Percentiles rank a stretch among this genome's conserved stretches.
These are phyloP conservation scores for Buddleja alternifolia DNA, from an alignment of 257 asterid species.

Conservation along the genomic window DNA sequence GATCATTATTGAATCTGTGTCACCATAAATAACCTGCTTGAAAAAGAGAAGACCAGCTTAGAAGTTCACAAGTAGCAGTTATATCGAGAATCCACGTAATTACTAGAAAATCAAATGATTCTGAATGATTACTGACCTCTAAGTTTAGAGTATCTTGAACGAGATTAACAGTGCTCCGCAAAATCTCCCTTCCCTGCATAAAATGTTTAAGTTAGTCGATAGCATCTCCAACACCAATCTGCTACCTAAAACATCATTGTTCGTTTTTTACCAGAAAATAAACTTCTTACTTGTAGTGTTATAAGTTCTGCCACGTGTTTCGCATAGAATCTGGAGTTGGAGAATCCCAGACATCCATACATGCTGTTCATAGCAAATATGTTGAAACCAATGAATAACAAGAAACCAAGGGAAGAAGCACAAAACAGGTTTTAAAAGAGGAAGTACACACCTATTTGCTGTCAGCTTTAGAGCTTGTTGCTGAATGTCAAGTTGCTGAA, in stretches of 20 bases:
- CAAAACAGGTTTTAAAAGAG: slow-evolving; percentile 19
- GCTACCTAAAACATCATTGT: slow-evolving; percentile 5
- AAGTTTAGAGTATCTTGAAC: slow-evolving; percentile 78
- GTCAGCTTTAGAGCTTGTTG: slow-evolving; percentile 98
- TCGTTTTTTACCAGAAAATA: slow-evolving; percentile 21
- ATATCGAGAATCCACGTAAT: slow-evolving; percentile 14
- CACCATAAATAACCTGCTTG: slow-evolving; percentile 94
- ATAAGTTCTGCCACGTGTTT: slow-evolving; percentile 94
- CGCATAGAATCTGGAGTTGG: slow-evolving; percentile 95
- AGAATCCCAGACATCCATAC: slow-evolving; percentile 97
- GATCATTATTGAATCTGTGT: slow-evolving; percentile 97
- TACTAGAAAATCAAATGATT: slow-evolving; percentile 25
- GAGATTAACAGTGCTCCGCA: slow-evolving; percentile 92
- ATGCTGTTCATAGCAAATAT: slow-evolving; percentile 57
- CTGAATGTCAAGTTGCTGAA: slow-evolving; percentile 89
- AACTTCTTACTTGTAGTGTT: slow-evolving; percentile 74
- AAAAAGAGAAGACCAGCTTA: slow-evolving; percentile 26
- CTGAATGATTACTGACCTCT: slow-evolving; percentile 57
- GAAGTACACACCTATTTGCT: slow-evolving; percentile 82
- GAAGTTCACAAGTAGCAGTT: slow-evolving; percentile 28
- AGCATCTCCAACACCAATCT: slow-evolving; percentile 27
- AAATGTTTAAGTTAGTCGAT: slow-evolving; percentile 31
- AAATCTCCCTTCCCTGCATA: slow-evolving; percentile 91
- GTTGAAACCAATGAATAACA: slow-evolving; percentile 30
- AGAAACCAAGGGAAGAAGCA: slow-evolving; percentile 28